Evolutionary conservation across 176 grass and related monocot genomes (phyloP).

Genomic region (Aegilops tauschii): DNA sequence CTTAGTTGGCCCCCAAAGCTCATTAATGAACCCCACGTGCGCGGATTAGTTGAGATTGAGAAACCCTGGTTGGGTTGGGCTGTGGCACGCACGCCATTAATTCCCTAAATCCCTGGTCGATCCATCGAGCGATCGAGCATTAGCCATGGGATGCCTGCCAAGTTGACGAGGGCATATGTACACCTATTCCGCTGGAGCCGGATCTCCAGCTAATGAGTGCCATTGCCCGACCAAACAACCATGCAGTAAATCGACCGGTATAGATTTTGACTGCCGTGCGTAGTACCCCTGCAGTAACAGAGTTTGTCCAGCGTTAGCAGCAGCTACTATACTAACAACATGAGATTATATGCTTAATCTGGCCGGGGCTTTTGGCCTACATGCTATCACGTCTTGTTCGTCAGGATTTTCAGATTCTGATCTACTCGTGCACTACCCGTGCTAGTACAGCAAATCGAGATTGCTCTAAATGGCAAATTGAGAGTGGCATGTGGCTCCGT

Average conservation of each 20-base stretch:
- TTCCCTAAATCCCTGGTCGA: slow-evolving; percentile 18
- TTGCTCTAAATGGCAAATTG: neutral
- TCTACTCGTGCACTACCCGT: too few species aligned
- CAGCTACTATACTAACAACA: too few species aligned
- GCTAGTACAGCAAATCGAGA: neutral
- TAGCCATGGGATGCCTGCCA: neutral
- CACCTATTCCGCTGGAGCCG: neutral
- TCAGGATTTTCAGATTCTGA: neutral
- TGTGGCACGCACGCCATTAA: slow-evolving; percentile 34
- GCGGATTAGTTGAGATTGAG: slow-evolving; percentile 5
- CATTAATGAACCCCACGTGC: slow-evolving; percentile 50
- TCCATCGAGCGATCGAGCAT: slow-evolving; percentile 10
- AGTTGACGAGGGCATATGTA: neutral
- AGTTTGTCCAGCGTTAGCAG: neutral
- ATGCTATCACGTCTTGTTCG: too few species aligned
- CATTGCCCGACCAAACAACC: neutral
- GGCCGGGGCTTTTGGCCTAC: too few species aligned
- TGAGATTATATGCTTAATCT: too few species aligned
- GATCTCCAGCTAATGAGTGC: neutral
- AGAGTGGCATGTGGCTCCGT: neutral
- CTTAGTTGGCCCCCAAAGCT: neutral
- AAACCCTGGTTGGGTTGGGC: neutral
- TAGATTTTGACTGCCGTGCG: neutral
- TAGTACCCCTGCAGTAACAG: neutral
- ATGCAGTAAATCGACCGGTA: neutral